Conservation (phyloP, 495 filamentous ascomycete genomes). For the Hypomontagnella submonticulosa region DNA sequence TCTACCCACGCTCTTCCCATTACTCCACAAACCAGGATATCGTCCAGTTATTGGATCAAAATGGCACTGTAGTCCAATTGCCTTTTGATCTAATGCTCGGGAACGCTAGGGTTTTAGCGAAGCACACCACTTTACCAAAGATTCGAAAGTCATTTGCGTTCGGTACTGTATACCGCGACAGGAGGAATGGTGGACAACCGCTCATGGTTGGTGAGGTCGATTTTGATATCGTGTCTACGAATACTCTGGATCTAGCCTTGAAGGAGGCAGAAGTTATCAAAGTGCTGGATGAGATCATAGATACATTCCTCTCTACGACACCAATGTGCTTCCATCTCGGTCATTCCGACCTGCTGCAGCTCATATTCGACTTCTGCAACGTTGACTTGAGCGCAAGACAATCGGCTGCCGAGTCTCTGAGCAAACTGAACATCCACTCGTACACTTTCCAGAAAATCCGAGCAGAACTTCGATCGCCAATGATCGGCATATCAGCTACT, state of each 20-base stretch:
- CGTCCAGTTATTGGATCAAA: conserved; percentile 81
- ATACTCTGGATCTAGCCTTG: conserved; percentile 82
- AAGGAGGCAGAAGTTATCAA: conserved; percentile 97
- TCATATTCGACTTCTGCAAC: conserved; percentile 88
- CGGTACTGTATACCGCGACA: conserved; percentile 87
- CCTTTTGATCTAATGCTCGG: conserved; percentile 93
- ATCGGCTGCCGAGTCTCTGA: conserved; percentile 82
- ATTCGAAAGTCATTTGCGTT: conserved; percentile 86
- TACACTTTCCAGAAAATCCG: conserved; percentile 88
- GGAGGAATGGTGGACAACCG: conserved; percentile 78
- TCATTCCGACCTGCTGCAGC: conserved; percentile 83
- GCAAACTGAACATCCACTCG: conserved; percentile 85
- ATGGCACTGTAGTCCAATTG: conserved; percentile 86
- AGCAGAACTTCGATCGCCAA: conserved; percentile 80
- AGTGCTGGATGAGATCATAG: conserved; percentile 89
- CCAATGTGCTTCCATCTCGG: conserved; percentile 93
- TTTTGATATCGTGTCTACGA: conserved; percentile 89
- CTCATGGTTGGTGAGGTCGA: conserved; percentile 88
- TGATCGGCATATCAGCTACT: conserved; percentile 85
- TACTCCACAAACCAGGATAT: conserved; percentile 72
- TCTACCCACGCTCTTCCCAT: conserved; percentile 84
- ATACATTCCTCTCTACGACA: conserved; percentile 79
- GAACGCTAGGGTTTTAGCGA: conserved; percentile 85
- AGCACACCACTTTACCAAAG: conserved; percentile 65
- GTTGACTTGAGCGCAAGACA: conserved; percentile 75